Conservation (phyloP, 345 rosid species). For the Arabidopsis thaliana region TAIR10.1 NC_003071.7:17678001-17678500, state of each 20-base stretch:
- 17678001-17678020: not conserved
- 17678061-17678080: not conserved
- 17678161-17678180: not conserved
- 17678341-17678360: slow-evolving; percentile 30
- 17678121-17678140: slow-evolving; percentile 15
- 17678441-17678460: slow-evolving; percentile 10
- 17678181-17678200: not conserved
- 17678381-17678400: slow-evolving; percentile 23
- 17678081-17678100: not conserved
- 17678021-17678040: not conserved
- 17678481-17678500: not conserved
- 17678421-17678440: not conserved
- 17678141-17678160: not conserved
- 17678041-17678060: not conserved
- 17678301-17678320: slow-evolving; percentile 16
- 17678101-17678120: not conserved
- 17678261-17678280: not conserved
- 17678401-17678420: slow-evolving; percentile 21
- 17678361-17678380: slow-evolving; percentile 8
- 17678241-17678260: slow-evolving; percentile 10
- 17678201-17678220: slow-evolving; percentile 11
- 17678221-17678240: slow-evolving; percentile 9
- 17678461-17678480: slow-evolving; percentile 1
- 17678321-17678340: slow-evolving; percentile 12
- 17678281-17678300: slow-evolving; percentile 20